A percentile compares a stretch with the other conserved stretches of the same genome.
These are phyloP conservation scores for Penicillium sclerotigenum DNA, from an alignment of 2,329 filamentous ascomycete species.

Conservation along the genomic window DNA sequence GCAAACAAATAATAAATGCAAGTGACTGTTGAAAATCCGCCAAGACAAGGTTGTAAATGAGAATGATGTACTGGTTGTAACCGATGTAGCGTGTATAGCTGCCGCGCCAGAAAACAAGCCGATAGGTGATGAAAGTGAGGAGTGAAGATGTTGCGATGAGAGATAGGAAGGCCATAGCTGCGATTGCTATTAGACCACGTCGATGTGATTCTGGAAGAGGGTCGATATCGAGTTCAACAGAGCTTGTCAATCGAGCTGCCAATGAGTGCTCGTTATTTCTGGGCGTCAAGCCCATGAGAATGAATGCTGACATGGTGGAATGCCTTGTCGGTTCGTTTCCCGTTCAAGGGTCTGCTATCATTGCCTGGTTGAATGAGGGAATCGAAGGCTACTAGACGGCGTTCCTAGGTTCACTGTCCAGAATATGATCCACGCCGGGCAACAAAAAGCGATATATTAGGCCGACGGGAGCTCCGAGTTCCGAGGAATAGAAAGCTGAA, in stretches of 20 bases:
- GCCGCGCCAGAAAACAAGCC: slow-evolving; percentile 50
- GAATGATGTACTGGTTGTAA: slow-evolving; percentile 54
- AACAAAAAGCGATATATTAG: background rate
- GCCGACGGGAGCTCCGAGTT: background rate
- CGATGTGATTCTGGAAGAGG: slow-evolving; percentile 36
- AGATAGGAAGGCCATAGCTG: slow-evolving; percentile 48
- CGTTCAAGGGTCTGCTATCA: background rate
- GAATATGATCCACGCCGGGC: background rate
- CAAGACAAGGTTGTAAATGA: slow-evolving; percentile 54
- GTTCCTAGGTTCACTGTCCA: background rate
- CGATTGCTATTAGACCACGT: slow-evolving; percentile 47
- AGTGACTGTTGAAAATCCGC: slow-evolving; percentile 54
- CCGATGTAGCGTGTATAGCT: slow-evolving; percentile 50
- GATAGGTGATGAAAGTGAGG: slow-evolving; percentile 50
- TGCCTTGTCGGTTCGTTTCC: background rate
- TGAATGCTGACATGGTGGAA: slow-evolving; percentile 13
- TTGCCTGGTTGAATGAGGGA: background rate
- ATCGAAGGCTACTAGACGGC: background rate
- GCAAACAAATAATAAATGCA: slow-evolving; percentile 49
- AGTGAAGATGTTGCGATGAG: slow-evolving; percentile 45
- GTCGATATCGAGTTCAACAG: slow-evolving; percentile 27
- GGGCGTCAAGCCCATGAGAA: slow-evolving; percentile 16
- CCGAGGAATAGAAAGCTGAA: background rate
- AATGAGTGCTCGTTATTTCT: slow-evolving; percentile 17
- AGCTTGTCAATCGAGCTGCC: slow-evolving; percentile 20